Conservation (phyloP, 345 rosid species). For the Ricinus communis region DNA sequence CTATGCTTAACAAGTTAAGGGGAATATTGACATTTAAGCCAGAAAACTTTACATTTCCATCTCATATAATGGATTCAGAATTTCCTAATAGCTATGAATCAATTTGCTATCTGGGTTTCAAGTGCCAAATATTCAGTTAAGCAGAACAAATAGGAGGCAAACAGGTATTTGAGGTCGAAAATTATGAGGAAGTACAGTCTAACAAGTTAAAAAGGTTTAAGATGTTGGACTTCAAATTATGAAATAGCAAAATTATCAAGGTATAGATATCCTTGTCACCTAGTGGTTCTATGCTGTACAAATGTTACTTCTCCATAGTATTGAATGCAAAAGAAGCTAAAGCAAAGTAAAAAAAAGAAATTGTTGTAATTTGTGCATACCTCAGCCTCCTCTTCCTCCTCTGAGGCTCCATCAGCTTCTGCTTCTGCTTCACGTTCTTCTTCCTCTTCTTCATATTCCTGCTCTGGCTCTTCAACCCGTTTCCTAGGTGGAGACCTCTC, state of each 20-base stretch:
- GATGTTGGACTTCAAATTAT: not conserved
- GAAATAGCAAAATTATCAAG: not conserved
- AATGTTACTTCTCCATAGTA: not conserved
- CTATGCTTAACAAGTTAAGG: too few species aligned
- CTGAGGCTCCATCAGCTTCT: slow-evolving; percentile 9
- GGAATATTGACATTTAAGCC: too few species aligned
- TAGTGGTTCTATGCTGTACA: not conserved
- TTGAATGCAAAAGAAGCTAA: not conserved
- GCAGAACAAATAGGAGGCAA: not conserved
- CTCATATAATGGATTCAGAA: not conserved
- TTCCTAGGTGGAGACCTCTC: slow-evolving; percentile 57
- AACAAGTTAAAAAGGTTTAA: not conserved
- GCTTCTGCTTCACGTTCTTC: slow-evolving; percentile 53
- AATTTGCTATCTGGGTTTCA: not conserved
- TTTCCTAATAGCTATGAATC: not conserved
- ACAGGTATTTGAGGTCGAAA: not conserved
- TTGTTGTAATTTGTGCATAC: slow-evolving; percentile 35
- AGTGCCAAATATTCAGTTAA: not conserved
- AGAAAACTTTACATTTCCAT: not conserved
- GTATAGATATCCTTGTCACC: not conserved
- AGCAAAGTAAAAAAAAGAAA: not conserved
- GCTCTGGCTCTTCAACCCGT: slow-evolving; percentile 72
- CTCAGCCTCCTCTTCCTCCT: slow-evolving; percentile 45
- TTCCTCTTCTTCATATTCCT: slow-evolving; percentile 79
- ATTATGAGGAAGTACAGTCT: not conserved